phyloP scores from a whole-genome alignment of 1,139 yeast species.

The Yamadazyma diddensiae region DNA sequence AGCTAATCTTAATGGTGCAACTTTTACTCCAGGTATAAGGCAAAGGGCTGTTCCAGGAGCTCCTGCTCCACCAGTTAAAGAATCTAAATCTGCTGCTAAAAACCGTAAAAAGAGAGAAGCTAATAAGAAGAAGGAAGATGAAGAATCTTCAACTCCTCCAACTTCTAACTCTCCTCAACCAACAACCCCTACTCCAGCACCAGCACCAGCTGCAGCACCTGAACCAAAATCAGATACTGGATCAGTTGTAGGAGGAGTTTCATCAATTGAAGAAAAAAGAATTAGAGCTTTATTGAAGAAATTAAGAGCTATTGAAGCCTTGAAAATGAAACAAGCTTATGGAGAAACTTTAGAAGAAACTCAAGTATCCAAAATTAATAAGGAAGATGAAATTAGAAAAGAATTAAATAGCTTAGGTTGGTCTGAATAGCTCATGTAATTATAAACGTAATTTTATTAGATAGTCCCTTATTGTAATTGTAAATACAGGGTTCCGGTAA shows the following conservation, averaged over 20 bases:
- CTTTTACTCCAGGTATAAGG: conserved; percentile 20
- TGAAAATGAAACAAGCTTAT: conserved; percentile 78
- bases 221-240: conserved; percentile 14
- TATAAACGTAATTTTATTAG: too few species aligned
- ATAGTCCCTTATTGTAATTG: too few species aligned
- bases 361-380: conserved; percentile 82
- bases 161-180: neutral
- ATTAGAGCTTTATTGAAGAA: conserved; percentile 87
- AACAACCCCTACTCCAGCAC: conserved; percentile 14
- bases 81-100: conserved; percentile 65
- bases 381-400: conserved; percentile 74
- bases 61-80: conserved; percentile 39
- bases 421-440: conserved; percentile 28
- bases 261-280: conserved; percentile 83
- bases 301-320: conserved; percentile 86
- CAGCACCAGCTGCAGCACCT: conserved; percentile 14
- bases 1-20: conserved; percentile 20
- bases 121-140: conserved; percentile 39
- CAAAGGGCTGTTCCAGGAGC: conserved; percentile 43
- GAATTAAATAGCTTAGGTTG: conserved; percentile 78
- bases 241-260: conserved; percentile 58
- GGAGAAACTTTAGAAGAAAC: conserved; percentile 92
- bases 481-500: too few species aligned
- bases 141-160: neutral
- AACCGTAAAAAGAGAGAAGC: conserved; percentile 80